phyloP scores from a whole-genome alignment of 129 eudicot species.

The Artemisia argyi region DNA sequence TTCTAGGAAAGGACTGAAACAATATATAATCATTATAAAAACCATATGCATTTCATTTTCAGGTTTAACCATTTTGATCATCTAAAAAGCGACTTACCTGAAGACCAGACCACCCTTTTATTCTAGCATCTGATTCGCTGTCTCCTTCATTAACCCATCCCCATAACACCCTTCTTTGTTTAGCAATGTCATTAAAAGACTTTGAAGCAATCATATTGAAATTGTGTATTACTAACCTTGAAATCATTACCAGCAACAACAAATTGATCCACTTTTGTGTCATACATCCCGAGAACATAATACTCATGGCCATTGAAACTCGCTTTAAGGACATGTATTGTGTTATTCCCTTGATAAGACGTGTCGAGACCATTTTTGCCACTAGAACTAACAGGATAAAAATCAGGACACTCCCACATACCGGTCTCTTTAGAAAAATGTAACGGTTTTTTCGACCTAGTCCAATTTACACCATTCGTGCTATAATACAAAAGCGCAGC shows the following conservation, averaged over 20 bases:
- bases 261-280: slow-evolving; percentile 35
- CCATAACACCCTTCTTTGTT: slow-evolving; percentile 61
- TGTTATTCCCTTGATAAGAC: slow-evolving; percentile 33
- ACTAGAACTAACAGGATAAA: slow-evolving; percentile 48
- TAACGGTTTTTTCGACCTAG: slow-evolving; percentile 39
- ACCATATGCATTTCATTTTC: not conserved
- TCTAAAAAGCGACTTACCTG: slow-evolving; percentile 37
- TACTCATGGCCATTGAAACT: slow-evolving; percentile 40
- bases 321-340: slow-evolving; percentile 54
- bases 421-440: slow-evolving; percentile 30
- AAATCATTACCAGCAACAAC: slow-evolving; percentile 28
- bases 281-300: slow-evolving; percentile 58
- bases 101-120: slow-evolving; percentile 64
- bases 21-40: not conserved
- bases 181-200: slow-evolving; percentile 49
- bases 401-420: slow-evolving; percentile 82
- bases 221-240: slow-evolving; percentile 19
- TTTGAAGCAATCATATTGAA: slow-evolving; percentile 74
- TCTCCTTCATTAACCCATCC: slow-evolving; percentile 65
- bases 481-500: slow-evolving; percentile 47
- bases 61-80: not conserved
- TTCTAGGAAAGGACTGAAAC: slow-evolving; percentile 57
- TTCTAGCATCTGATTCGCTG: slow-evolving; percentile 10
- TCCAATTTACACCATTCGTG: slow-evolving; percentile 51
- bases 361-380: slow-evolving; percentile 44